Evolutionary conservation across 257 asterid genomes (phyloP).

Genomic region (Mitragyna speciosa): DNA sequence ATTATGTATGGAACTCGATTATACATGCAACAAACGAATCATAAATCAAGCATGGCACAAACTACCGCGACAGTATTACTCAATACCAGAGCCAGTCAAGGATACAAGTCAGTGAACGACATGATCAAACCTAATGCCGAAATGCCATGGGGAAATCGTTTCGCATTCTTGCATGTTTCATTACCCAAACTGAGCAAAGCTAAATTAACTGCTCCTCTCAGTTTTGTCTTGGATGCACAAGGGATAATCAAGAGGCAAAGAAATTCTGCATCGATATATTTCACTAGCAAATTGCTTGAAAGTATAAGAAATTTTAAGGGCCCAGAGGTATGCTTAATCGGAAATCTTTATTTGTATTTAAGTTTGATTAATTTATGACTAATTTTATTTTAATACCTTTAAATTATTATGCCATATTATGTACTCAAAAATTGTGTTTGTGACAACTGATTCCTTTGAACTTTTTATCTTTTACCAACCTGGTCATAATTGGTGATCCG

Average conservation of each 20-base stretch:
- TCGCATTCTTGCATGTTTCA: constrained; percentile 54
- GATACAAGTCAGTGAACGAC: constrained; percentile 61
- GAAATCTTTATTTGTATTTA: background rate
- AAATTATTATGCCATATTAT: no score
- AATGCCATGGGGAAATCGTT: constrained; percentile 67
- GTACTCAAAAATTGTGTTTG: no score
- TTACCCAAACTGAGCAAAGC: constrained; percentile 37
- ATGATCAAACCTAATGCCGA: constrained; percentile 57
- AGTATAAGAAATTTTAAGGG: constrained; percentile 41
- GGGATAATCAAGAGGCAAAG: constrained; percentile 45
- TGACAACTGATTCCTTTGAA: no score
- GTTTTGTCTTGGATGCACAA: constrained; percentile 45
- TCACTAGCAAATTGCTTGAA: constrained; percentile 51
- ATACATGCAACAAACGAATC: constrained; percentile 48
- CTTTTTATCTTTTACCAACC: no score
- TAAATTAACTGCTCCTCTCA: constrained; percentile 37
- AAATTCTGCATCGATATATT: constrained; percentile 47
- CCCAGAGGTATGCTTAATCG: constrained; percentile 48
- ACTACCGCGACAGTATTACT: constrained; percentile 52
- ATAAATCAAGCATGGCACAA: constrained; percentile 33
- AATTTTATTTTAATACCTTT: no score
- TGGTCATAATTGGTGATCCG: no score
- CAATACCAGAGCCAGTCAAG: constrained; percentile 58
- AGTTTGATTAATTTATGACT: no score
- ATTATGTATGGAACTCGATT: constrained; percentile 51